These are phyloP conservation scores for Chlamydomonas sphaeroides DNA, from an alignment of 139 green algal species.

Conservation along the genomic window DNA sequence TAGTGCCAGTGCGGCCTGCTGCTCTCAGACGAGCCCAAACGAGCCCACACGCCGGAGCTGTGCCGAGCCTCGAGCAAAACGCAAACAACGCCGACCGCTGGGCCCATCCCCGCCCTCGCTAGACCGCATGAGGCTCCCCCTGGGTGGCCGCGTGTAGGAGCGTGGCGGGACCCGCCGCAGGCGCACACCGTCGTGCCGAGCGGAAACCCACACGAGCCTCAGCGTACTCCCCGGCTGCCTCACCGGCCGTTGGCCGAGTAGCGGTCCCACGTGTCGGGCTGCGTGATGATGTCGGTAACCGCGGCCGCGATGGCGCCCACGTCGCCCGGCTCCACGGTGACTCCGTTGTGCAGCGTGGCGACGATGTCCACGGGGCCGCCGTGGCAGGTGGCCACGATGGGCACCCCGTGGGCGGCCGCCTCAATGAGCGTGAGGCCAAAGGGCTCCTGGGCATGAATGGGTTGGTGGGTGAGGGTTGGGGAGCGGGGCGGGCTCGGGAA, in stretches of 20 bases:
- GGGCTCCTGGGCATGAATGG: conserved; percentile 92
- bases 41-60: too few species aligned
- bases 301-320: conserved; percentile 71
- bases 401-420: conserved; percentile 93
- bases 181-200: neutral
- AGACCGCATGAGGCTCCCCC: too few species aligned
- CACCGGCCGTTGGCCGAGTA: conserved; percentile 69
- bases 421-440: conserved; percentile 97
- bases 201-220: too few species aligned
- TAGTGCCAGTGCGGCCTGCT: too few species aligned
- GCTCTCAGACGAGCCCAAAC: too few species aligned
- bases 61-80: too few species aligned
- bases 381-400: conserved; percentile 94
- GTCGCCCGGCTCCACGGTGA: conserved; percentile 91
- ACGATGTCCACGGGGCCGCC: conserved; percentile 92
- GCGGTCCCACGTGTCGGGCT: conserved; percentile 75
- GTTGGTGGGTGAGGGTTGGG: too few species aligned
- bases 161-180: neutral
- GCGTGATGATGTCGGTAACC: conserved; percentile 85
- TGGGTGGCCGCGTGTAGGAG: too few species aligned
- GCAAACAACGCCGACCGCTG: too few species aligned
- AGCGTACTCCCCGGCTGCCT: too few species aligned
- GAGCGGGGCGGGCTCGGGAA: too few species aligned
- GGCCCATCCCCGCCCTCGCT: too few species aligned
- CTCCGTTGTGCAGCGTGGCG: conserved; percentile 81